These are phyloP conservation scores for Colletotrichum ledebouriae DNA, from an alignment of 2,329 filamentous ascomycete genomes.

Conservation along the genomic window DNA sequence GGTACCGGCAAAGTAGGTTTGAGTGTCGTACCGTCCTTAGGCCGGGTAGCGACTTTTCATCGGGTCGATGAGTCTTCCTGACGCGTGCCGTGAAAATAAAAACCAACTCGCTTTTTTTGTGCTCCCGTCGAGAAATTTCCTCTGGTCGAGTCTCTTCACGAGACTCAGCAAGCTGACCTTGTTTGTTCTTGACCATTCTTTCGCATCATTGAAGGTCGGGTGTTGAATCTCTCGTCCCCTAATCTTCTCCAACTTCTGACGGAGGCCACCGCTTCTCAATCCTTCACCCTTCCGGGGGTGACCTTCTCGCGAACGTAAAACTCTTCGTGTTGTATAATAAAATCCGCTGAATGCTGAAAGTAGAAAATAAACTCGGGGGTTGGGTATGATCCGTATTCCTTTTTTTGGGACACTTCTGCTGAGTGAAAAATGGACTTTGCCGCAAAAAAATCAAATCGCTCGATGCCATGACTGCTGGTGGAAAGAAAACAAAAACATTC, in stretches of 20 bases:
- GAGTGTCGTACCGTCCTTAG: constrained; percentile 21
- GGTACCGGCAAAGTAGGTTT: constrained; percentile 21
- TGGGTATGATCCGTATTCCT: constrained; percentile 56
- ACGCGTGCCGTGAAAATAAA: constrained; percentile 18
- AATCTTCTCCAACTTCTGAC: constrained; percentile 10
- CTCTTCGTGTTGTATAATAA: constrained; percentile 45
- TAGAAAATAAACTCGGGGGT: constrained; percentile 46
- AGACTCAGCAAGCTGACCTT: constrained; percentile 36
- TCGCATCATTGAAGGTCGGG: constrained; percentile 26
- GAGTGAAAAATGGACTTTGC: constrained; percentile 49
- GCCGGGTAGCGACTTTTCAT: not conserved
- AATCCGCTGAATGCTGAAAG: constrained; percentile 45
- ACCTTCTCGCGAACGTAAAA: constrained; percentile 40
- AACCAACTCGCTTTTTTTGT: constrained; percentile 31
- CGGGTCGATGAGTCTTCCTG: not conserved
- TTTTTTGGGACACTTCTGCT: constrained; percentile 58
- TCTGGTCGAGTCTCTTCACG: constrained; percentile 28
- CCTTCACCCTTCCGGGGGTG: constrained; percentile 37
- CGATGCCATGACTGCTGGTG: constrained; percentile 60
- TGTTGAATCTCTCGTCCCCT: constrained; percentile 37
- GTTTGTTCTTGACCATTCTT: constrained; percentile 10
- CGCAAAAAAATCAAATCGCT: constrained; percentile 52
- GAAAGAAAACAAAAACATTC: constrained; percentile 50
- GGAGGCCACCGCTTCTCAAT: constrained; percentile 6
- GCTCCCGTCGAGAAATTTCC: constrained; percentile 30